phyloP scores from a whole-genome alignment of 2,329 filamentous ascomycete species.

The Ceratocystis diversiconidia region DNA sequence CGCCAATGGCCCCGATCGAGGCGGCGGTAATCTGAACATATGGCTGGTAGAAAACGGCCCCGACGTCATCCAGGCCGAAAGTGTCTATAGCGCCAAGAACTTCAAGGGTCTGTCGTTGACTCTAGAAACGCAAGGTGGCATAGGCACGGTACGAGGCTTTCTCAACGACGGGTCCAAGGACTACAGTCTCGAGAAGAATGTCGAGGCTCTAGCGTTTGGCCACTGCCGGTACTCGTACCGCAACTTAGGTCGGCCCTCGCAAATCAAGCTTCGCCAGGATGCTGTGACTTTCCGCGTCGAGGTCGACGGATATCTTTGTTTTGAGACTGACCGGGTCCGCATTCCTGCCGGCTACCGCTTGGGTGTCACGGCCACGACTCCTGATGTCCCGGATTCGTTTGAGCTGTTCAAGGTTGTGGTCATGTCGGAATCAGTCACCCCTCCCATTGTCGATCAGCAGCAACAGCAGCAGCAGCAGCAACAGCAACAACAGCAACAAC shows the following conservation, averaged over 20 bases:
- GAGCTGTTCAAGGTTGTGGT: constrained; percentile 81
- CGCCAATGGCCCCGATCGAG: constrained; percentile 70
- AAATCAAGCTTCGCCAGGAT: constrained; percentile 58
- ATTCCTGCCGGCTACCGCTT: constrained; percentile 73
- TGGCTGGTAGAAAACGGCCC: constrained; percentile 70
- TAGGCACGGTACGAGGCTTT: constrained; percentile 78
- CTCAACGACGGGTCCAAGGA: constrained; percentile 80
- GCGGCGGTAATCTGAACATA: constrained; percentile 78
- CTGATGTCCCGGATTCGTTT: constrained; percentile 86
- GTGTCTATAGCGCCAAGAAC: constrained; percentile 67
- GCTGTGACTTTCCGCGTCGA: constrained; percentile 56
- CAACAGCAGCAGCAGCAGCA: constrained; percentile 19
- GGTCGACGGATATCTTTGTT: constrained; percentile 68
- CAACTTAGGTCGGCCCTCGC: constrained; percentile 73
- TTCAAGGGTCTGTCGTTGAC: constrained; percentile 88
- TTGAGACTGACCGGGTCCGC: constrained; percentile 64
- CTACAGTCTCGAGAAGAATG: constrained; percentile 58
- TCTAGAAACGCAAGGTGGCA: constrained; percentile 63
- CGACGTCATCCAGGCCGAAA: constrained; percentile 51
- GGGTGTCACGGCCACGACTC: constrained; percentile 74
- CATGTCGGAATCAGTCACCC: constrained; percentile 38
- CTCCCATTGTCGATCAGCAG: constrained; percentile 20
- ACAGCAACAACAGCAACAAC: constrained; percentile 23
- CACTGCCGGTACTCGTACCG: constrained; percentile 85
- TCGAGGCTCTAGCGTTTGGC: constrained; percentile 80